phyloP scores from a whole-genome alignment of 495 filamentous ascomycete genomes.

The Penicillium parvum region DNA sequence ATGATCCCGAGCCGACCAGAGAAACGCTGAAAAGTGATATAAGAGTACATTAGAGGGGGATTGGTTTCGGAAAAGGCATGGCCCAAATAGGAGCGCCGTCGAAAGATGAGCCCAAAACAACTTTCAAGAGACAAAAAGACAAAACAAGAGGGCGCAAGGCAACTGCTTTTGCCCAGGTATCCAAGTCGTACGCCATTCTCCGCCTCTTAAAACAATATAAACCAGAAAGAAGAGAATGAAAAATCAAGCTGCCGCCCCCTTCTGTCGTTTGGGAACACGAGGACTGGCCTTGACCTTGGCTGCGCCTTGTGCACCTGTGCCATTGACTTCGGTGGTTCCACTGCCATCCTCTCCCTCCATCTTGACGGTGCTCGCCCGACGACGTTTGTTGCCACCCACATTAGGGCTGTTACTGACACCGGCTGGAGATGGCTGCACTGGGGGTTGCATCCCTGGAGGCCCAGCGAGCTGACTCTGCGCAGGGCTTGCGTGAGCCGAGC shows the following conservation, averaged over 20 bases:
- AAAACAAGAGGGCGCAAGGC: constrained; percentile 7
- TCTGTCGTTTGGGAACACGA: constrained; percentile 53
- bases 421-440: constrained; percentile 61
- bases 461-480: constrained; percentile 40
- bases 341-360: constrained; percentile 60
- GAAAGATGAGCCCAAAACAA: constrained; percentile 15
- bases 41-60: constrained; percentile 37
- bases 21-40: constrained; percentile 32
- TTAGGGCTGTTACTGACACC: constrained; percentile 85
- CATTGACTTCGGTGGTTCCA: constrained; percentile 44
- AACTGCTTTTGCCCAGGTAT: constrained; percentile 26
- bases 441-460: constrained; percentile 64
- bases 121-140: constrained; percentile 20
- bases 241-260: constrained; percentile 34
- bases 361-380: constrained; percentile 74
- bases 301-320: constrained; percentile 32
- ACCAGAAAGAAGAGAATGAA: constrained; percentile 7
- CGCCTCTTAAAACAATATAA: constrained; percentile 26
- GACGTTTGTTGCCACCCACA: constrained; percentile 65
- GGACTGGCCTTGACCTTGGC: constrained; percentile 56
- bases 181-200: constrained; percentile 35
- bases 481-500: constrained; percentile 45
- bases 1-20: constrained; percentile 26
- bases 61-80: too few relatives aligned
- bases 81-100: too few relatives aligned